These are phyloP conservation scores for Fusarium albosuccineum DNA, from an alignment of 2,329 filamentous ascomycete species.

Conservation along the genomic window DNA sequence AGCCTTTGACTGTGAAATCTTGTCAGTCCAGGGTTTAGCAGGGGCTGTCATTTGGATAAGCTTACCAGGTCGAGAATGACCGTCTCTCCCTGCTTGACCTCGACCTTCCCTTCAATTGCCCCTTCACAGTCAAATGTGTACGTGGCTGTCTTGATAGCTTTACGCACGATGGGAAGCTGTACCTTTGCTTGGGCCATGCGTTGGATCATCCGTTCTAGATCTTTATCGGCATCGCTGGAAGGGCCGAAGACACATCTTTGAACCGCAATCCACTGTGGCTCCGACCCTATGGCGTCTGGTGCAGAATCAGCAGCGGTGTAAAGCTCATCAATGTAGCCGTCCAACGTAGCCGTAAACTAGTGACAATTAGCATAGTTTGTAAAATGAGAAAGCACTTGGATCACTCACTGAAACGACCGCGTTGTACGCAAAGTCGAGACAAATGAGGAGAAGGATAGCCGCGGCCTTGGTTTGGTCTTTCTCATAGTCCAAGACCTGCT, in stretches of 20 bases:
- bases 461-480: constrained; percentile 17
- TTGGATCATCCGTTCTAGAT: neutral
- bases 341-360: constrained; percentile 24
- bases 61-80: constrained; percentile 35
- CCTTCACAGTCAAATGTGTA: no score
- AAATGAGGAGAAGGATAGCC: constrained; percentile 33
- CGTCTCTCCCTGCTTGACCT: constrained; percentile 4
- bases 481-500: constrained; percentile 18
- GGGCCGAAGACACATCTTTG: no score
- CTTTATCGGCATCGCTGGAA: neutral
- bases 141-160: neutral
- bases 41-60: neutral
- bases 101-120: no score
- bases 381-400: neutral
- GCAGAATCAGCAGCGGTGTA: no score
- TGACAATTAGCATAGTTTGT: neutral
- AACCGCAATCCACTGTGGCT: no score
- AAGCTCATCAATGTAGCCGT: neutral
- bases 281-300: no score
- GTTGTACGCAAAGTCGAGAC: constrained; percentile 35
- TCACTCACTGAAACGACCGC: constrained; percentile 26
- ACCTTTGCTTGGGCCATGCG: neutral
- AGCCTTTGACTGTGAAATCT: no score
- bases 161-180: constrained; percentile 28
- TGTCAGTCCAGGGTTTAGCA: no score